Evolutionary conservation across 2,329 filamentous ascomycete species (phyloP).

Genomic region (Fusarium beomiforme): DNA sequence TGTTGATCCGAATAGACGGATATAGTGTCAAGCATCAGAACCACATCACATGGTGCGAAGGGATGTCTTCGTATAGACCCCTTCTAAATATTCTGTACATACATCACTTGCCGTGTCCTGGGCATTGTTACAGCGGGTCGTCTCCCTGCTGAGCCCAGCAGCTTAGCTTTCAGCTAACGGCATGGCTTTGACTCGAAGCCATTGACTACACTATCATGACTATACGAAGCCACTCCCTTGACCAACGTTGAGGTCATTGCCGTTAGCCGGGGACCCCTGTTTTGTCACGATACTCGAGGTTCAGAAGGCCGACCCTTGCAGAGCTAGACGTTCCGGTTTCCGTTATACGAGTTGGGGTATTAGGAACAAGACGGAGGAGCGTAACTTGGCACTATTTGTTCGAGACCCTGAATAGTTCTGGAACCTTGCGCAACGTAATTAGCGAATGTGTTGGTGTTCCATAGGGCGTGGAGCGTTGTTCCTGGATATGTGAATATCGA

Average conservation of each 20-base stretch:
- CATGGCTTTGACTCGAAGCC: constrained; percentile 49
- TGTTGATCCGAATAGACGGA: constrained; percentile 53
- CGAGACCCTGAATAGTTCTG: constrained; percentile 45
- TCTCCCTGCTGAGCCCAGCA: constrained; percentile 42
- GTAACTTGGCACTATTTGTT: constrained; percentile 47
- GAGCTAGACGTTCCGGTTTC: constrained; percentile 26
- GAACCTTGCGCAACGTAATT: constrained; percentile 15
- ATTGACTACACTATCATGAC: constrained; percentile 44
- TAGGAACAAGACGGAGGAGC: constrained; percentile 47
- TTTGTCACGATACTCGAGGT: constrained; percentile 45
- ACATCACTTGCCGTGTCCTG: constrained; percentile 45
- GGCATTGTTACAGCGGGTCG: constrained; percentile 39
- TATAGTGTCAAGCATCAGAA: constrained; percentile 41
- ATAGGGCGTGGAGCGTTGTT: constrained; percentile 54
- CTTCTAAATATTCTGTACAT: constrained; percentile 47
- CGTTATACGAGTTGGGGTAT: constrained; percentile 45
- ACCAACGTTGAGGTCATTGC: constrained; percentile 44
- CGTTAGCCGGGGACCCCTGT: constrained; percentile 37
- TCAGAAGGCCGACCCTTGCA: constrained; percentile 46
- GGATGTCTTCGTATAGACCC: constrained; percentile 34
- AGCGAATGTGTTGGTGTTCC: constrained; percentile 46
- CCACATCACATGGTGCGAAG: constrained; percentile 33
- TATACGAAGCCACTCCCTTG: constrained; percentile 23
- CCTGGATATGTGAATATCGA: constrained; percentile 51
- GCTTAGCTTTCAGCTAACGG: constrained; percentile 47